Evolutionary conservation across 2,329 filamentous ascomycete genomes (phyloP), one percentile per base, ranked within the genome.

Genomic region (Aspergillus felis): DNA sequence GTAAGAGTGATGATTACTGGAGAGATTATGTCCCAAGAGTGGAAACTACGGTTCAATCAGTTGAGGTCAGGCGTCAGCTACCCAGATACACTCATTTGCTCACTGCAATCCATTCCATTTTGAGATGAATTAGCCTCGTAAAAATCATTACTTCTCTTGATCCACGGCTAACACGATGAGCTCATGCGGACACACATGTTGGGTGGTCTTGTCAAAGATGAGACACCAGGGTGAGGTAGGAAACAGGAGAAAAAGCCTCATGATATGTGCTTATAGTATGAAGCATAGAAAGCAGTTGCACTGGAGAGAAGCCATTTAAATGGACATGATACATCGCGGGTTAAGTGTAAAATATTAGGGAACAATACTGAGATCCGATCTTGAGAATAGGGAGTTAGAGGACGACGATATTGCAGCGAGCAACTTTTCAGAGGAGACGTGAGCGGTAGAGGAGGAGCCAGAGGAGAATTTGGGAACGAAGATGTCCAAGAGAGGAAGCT

Each of bases 171-270:
- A 38, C 38, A 42, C 24, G 10, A 10, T 42, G 25, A 48, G 54
- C 49, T 55, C 44, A 25, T 52, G 48, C 50, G 52, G 59, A 54
- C 59, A 57, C 61, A 60, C 58, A 63, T 55, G 56, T 53, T 50
- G 50, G 50, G 54, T 44, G 51, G 53, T 54, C 50, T 50, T 61
- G 56, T 54, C 47, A 44, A 54, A 58, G 56, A 57, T 51, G 53
- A 50, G 32, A 47, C 54, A 59, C 55, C 48, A 62, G 54, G 54
- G 53, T 48, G 53, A 61, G 53, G 50, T 24, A 47, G 51, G 50
- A 52, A 56, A 54, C 53, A 54, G 51, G 53, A 58, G 46, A 48
- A 51, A 7, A 54, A 55, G 56, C 48, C 58, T 55, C 48, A 55
- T 52, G 57, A 57, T 60, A 51, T 44, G 58, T 60, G 42, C 52